Evolutionary conservation across 768 basidiomycete genomes (phyloP), one percentile per base, ranked within the genome.

Genomic region (Suillus spraguei): DNA sequence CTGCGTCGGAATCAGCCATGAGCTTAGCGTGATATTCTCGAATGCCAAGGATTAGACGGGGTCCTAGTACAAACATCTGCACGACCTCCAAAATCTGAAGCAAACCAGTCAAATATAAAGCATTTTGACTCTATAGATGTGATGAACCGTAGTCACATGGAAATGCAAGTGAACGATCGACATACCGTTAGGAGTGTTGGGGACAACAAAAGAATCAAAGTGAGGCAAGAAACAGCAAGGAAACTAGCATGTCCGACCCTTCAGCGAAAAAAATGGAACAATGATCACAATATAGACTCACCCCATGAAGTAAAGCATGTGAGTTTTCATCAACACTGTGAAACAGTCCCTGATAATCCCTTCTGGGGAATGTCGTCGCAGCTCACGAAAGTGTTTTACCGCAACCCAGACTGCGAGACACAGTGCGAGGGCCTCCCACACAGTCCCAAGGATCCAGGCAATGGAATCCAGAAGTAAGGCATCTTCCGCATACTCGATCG

Each of bases 131-230:
- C 42, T 44, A 10, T n/a, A 44, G 8, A 9, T 10, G 10, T n/a
- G 42, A 44, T 44, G 4, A n/a, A n/a, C 4, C 1, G 1, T 44
- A 20, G 20, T 44, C 17, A 1, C 7, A 20, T 42, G 17, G 0
- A 42, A 7, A 42, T 7, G 41, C 8, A 5, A 42, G 41, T 20
- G 17, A 20, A 17, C 8, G 17, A 42, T 42, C 8, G 41, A n/a
- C 20, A 44, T 44, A 44, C 42, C 9, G 9, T 4, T 44, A 9
- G n/a, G 9, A 4, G 0, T n/a, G 4, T n/a, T 10, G 20, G 42
- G 20, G 20, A 44, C 0, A 42, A 42, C 0, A 9, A 5, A n/a
- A 44, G 0, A 0, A n/a, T 10, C 20, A 20, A 9, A 0, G 1
- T 4, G 20, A 44, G 5, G n/a, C 44, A n/a, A 5, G 44, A n/a